Evolutionary conservation across 2,329 filamentous ascomycete species (phyloP).

Genomic region (Pseudocercospora fuligena): DNA sequence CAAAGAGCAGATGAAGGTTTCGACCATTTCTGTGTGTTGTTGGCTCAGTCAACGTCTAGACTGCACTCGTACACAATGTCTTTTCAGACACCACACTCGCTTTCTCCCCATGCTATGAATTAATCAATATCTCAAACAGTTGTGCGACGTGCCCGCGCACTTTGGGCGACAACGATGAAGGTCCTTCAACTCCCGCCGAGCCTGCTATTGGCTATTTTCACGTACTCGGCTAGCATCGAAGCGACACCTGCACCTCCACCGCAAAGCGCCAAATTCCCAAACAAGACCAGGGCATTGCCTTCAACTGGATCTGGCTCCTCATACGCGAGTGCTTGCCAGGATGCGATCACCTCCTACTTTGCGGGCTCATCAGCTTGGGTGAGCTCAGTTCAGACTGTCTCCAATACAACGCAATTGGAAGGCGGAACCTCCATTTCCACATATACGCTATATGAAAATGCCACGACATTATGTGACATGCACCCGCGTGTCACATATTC

Average conservation of each 20-base stretch:
- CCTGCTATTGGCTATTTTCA: constrained; percentile 19
- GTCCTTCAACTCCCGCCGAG: constrained; percentile 25
- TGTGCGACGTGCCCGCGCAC: neutral
- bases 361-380: constrained; percentile 11
- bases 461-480: constrained; percentile 39
- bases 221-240: constrained; percentile 9
- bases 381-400: constrained; percentile 9
- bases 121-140: neutral
- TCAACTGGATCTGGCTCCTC: constrained; percentile 8
- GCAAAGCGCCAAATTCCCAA: neutral
- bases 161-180: constrained; percentile 9
- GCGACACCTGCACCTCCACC: neutral
- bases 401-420: constrained; percentile 16
- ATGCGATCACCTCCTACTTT: constrained; percentile 13
- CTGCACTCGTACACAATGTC: neutral
- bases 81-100: neutral
- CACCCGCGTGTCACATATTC: constrained; percentile 36
- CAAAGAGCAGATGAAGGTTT: neutral
- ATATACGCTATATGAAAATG: constrained; percentile 37
- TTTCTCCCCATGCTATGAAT: neutral
- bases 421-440: constrained; percentile 27
- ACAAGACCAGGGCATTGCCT: neutral
- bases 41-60: neutral
- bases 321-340: constrained; percentile 19
- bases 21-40: neutral